These are phyloP conservation scores for Castanospermum australe DNA, from an alignment of 306 rosid genomes.

Conservation along the genomic window DNA sequence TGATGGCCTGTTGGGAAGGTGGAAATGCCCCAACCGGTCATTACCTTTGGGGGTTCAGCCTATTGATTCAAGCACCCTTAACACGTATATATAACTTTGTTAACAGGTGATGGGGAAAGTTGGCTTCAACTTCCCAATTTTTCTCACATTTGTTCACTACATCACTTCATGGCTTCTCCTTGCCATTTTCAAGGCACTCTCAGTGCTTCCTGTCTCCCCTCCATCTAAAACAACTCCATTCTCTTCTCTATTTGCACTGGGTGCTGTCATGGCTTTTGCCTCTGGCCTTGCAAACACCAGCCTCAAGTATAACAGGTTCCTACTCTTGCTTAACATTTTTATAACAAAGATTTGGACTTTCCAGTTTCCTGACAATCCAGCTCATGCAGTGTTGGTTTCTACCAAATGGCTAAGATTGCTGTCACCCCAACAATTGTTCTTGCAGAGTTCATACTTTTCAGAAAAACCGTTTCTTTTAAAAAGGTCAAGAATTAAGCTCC, in stretches of 20 bases:
- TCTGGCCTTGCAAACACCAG: conserved; percentile 98
- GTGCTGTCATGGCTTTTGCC: conserved; percentile 94
- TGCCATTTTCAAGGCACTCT: conserved; percentile 68
- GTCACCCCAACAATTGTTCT: conserved; percentile 95
- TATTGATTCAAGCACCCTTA: background rate
- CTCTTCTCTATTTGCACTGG: conserved; percentile 84
- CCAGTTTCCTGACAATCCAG: conserved; percentile 33
- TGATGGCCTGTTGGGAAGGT: background rate
- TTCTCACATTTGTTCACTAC: conserved; percentile 85
- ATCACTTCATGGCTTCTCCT: conserved; percentile 80
- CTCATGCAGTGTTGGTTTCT: conserved; percentile 82
- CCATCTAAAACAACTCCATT: conserved; percentile 86
- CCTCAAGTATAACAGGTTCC: conserved; percentile 84
- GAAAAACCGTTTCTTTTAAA: conserved; percentile 55
- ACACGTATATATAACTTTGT: background rate
- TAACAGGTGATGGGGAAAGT: conserved; percentile 91
- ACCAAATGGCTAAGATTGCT: conserved; percentile 99
- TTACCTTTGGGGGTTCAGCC: background rate
- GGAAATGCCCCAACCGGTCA: background rate
- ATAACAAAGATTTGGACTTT: background rate
- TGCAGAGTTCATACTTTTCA: conserved; percentile 73
- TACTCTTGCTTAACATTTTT: background rate
- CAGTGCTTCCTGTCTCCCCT: conserved; percentile 84
- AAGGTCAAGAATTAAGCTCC: conserved; percentile 49
- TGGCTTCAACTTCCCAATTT: conserved; percentile 89